These are phyloP conservation scores for Microstroma glucosiphilum DNA, from an alignment of 1,284 basidiomycete genomes.

Conservation along the genomic window DNA sequence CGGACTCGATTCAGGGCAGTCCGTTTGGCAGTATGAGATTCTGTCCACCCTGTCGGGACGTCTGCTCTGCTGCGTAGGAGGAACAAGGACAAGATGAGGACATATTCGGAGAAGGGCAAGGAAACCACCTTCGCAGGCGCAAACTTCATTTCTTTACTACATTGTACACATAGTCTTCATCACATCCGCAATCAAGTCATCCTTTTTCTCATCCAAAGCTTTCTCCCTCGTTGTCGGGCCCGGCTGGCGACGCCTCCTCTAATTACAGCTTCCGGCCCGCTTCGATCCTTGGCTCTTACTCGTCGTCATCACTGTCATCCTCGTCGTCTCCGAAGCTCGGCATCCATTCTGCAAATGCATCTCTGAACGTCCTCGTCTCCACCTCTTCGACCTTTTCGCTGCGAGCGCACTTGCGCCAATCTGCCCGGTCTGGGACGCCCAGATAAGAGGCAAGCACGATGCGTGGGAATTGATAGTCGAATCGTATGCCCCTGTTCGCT, in stretches of 20 bases:
- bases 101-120: too few relatives aligned
- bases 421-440: conserved; percentile 27
- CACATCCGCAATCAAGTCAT: neutral
- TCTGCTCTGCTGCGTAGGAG: neutral
- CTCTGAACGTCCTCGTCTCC: conserved; percentile 23
- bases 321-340: conserved; percentile 8
- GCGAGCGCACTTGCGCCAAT: conserved; percentile 35
- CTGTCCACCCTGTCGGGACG: neutral
- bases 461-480: conserved; percentile 23
- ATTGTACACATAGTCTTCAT: too few relatives aligned
- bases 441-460: conserved; percentile 28
- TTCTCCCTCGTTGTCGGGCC: neutral
- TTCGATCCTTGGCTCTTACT: neutral
- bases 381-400: conserved; percentile 18
- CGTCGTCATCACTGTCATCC: conserved; percentile 11
- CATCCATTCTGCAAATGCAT: conserved; percentile 17
- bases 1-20: neutral
- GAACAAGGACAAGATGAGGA: too few relatives aligned
- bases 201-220: neutral
- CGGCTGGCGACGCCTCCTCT: neutral
- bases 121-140: too few relatives aligned
- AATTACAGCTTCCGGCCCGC: neutral
- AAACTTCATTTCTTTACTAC: too few relatives aligned
- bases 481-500: conserved; percentile 8
- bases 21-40: neutral